Evolutionary conservation across 306 rosid species (phyloP), one percentile per base, ranked within the genome.

Genomic region (Rosa rugosa): DNA sequence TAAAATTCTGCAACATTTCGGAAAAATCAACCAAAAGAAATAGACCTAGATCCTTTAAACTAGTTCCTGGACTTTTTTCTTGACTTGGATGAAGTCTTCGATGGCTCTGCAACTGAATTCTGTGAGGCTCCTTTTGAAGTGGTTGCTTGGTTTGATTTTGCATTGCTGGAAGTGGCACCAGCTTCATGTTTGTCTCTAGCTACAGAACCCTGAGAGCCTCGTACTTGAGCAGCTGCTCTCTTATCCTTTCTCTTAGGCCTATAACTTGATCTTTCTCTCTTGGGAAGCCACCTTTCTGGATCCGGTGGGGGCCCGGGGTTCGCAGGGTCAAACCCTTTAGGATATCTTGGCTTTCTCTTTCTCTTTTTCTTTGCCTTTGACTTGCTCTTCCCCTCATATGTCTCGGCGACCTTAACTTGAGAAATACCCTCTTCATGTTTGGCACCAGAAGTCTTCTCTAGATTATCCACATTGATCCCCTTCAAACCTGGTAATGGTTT

Each of bases 281-380:
- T 96, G 13, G 99, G 99, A 82, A 96, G 99, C 99, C 99, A 96
- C 80, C 99, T 89, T 80, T 93, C 98, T 17, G 99, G 99, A 82
- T 96, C 99, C 4, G 98, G 99, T 38, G 94, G 94, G 66, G 99
- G 97, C 78, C 99, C 99, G 45, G 98, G 98, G 79, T 93, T 96
- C 17, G 91, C 93, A 8, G 97, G 98, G 82, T 96, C 97, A 81
- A 87, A 96, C 79, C 99, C 98, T 86, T 91, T 96, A 47, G 98
- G 99, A 84, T 96, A 96, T 86, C 80, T 91, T 62, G 97, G 98
- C 91, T 96, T 96, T 89, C 99, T 91, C 92, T 93, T 93, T 82
- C 99, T 88, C 93, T 93, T 96, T 78, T 86, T 93, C 94, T 93
- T 91, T 59, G 93, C 79, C 85, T 95, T 96, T 38, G 89, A 74